A percentile compares a stretch with the other conserved stretches of the same genome.
These are phyloP conservation scores for Chloromonas sp. DNA, from an alignment of 163 green algal genomes.

Conservation along the genomic window DNA sequence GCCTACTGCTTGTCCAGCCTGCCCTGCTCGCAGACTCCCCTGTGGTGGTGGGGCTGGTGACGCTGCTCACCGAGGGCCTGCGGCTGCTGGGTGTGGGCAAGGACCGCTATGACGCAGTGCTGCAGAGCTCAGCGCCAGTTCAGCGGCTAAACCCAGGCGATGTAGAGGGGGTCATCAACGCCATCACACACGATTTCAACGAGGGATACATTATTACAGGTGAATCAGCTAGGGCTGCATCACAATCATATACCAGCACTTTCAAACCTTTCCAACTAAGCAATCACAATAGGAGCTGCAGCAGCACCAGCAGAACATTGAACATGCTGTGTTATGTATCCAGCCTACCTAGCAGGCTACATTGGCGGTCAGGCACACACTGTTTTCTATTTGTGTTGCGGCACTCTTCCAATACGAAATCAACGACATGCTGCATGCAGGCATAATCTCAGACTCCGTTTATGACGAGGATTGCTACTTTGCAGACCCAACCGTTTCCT, in stretches of 20 bases:
- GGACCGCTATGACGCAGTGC: constrained; percentile 12
- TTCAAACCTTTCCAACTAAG: no score
- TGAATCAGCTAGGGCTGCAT: not conserved
- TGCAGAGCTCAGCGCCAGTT: no score
- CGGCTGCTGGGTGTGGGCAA: constrained; percentile 29
- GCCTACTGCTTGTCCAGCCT: not conserved
- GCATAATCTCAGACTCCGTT: constrained; percentile 31
- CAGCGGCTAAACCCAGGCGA: not conserved
- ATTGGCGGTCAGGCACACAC: no score
- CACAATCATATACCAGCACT: no score
- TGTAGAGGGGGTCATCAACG: constrained; percentile 14
- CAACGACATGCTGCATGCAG: not conserved
- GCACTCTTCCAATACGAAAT: no score
- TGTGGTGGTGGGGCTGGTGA: constrained; percentile 23
- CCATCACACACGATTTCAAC: constrained; percentile 22
- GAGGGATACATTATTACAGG: constrained; percentile 38
- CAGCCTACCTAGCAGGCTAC: no score
- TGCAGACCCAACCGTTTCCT: constrained; percentile 44
- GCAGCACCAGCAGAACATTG: no score
- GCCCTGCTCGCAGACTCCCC: constrained; percentile 13
- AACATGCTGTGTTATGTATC: no score
- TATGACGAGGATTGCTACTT: constrained; percentile 43
- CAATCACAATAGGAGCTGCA: no score
- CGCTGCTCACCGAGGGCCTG: constrained; percentile 27
- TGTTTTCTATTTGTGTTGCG: no score